Conservation (phyloP, 768 basidiomycete species). For the Lactarius trivialis region DNA sequence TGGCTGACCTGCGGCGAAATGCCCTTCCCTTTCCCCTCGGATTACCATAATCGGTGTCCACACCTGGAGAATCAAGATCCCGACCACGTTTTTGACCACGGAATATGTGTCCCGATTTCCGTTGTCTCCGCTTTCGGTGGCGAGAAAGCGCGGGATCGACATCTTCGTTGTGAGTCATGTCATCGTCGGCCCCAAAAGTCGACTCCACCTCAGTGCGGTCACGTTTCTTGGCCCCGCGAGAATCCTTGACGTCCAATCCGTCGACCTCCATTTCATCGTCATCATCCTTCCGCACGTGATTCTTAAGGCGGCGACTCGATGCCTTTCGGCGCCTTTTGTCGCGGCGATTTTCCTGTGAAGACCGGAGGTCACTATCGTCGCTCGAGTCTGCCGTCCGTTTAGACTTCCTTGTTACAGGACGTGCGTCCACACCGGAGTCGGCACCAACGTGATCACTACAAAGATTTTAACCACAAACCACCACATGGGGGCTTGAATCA, state of each 20-base stretch:
- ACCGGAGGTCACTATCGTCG: conserved; percentile 20
- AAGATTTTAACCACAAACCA: background rate
- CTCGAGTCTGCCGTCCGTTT: conserved; percentile 23
- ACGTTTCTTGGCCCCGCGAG: conserved; percentile 60
- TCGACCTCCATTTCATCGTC: conserved; percentile 44
- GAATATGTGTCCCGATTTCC: conserved; percentile 41
- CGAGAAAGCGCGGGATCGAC: conserved; percentile 38
- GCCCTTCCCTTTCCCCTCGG: conserved; percentile 28
- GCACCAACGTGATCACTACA: conserved; percentile 5
- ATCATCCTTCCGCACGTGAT: conserved; percentile 2
- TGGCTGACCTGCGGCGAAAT: conserved; percentile 53
- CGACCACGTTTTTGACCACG: conserved; percentile 67
- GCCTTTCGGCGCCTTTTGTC: conserved; percentile 24
- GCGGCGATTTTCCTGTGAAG: conserved; percentile 14
- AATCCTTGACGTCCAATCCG: conserved; percentile 25
- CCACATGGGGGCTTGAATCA: background rate
- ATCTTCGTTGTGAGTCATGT: conserved; percentile 33
- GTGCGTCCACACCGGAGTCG: conserved; percentile 9
- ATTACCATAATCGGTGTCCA: conserved; percentile 35
- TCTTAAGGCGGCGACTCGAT: conserved; percentile 15
- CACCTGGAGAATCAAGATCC: conserved; percentile 36
- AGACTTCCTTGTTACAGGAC: conserved; percentile 3
- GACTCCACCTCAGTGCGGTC: conserved; percentile 70
- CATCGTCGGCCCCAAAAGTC: conserved; percentile 59
- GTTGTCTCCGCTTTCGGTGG: conserved; percentile 47